Evolutionary conservation across 257 asterid species (phyloP), one percentile per base, ranked within the genome.

Genomic region (Scutellaria baicalensis): DNA sequence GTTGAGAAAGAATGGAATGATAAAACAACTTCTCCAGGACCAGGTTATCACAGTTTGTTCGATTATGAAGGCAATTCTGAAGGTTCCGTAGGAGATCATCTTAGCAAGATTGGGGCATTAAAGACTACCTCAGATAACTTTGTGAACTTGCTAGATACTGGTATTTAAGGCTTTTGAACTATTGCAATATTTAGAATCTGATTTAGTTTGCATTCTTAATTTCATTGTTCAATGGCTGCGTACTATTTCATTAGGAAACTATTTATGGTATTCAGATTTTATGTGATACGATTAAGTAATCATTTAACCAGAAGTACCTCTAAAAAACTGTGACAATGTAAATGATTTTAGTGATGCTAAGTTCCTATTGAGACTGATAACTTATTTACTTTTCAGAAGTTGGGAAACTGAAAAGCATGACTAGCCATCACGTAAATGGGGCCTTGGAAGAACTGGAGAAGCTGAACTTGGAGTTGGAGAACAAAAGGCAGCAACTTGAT

Each of bases 391-490:
- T 64, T 51, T 69, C 82, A 90, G 96, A 82, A 78, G 82, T 87
- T 56, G 84, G 84, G 68, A 91, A 83, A 76, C 72, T 90, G 81
- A 95, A 89, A 48, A 80, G 85, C 44, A 45, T 52, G 73, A 84
- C 88, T 8, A 79, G 85, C 17, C 95, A 90, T 70, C 89, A 79
- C 69, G 74, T 91, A 43, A 78, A 59, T 74, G 79, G 82, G 78
- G 87, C 87, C 56, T 59, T 89, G 20, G 80, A 84, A 23, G 96
- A 91, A 62, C 94, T 81, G 52, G 95, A 91, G 79, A 78, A 68
- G 81, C 58, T 87, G 77, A 87, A 83, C 67, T 0, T 69, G 2
- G 89, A 87, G 75, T 66, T 89, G 84, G 92, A 87, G 75, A 75
- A 42, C 59, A 84, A 84, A 83, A 83, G 72, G 75, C 73, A 36